A percentile compares a stretch with the other conserved stretches of the same genome.
Evolutionary conservation across 140 eudicot species (phyloP).

Genomic region (Oenanthe javanica): DNA sequence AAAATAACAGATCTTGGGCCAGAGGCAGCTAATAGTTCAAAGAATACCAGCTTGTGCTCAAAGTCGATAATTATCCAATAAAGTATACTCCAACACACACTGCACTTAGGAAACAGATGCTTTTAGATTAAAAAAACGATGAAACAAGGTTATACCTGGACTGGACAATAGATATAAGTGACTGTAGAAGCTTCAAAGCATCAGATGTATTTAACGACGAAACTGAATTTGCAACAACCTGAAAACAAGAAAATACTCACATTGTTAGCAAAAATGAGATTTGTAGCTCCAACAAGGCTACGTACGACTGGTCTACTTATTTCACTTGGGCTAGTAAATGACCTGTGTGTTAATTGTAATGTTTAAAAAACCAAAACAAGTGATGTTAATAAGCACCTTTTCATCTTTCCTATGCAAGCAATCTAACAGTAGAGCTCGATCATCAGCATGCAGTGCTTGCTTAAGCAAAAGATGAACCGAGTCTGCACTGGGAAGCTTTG

Average conservation of each 20-base stretch:
- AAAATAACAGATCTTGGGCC: neutral
- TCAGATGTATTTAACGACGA: conserved; percentile 63
- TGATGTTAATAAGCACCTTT: conserved; percentile 35
- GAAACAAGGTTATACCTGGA: conserved; percentile 44
- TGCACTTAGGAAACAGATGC: neutral
- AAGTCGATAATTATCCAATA: neutral
- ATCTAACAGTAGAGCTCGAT: conserved; percentile 70
- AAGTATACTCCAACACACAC: neutral
- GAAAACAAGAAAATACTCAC: conserved; percentile 15
- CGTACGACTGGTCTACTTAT: neutral
- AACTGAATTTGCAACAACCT: conserved; percentile 78
- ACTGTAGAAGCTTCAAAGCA: conserved; percentile 74
- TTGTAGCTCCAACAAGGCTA: neutral
- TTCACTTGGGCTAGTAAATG: neutral
- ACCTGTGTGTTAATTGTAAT: neutral
- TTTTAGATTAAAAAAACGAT: neutral
- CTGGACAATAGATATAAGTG: conserved; percentile 62
- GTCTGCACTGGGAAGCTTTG: conserved; percentile 90
- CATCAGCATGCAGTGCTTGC: conserved; percentile 95
- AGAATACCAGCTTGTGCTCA: neutral
- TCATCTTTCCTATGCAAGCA: conserved; percentile 83
- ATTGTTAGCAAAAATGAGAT: neutral
- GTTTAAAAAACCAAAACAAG: neutral
- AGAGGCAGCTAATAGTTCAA: neutral
- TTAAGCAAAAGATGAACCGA: conserved; percentile 76